Base-by-base conservation (phyloP, 495 filamentous ascomycete species). In the Glonium stellatum region DNA sequence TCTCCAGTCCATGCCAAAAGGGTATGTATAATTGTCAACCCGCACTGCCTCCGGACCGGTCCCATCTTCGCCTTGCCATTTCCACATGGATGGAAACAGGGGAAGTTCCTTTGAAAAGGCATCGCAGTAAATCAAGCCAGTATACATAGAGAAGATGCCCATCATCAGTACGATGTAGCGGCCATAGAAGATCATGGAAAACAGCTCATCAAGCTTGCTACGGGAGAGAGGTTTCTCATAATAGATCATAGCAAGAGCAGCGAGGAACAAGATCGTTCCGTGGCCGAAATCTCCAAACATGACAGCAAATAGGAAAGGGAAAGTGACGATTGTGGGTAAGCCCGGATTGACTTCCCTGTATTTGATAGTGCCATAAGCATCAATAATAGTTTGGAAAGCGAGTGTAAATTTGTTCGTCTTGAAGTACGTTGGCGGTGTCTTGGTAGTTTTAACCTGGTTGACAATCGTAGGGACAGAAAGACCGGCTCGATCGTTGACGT, bases 221-320 rank as follows among this genome's bases (percentile, higher is more conserved):
- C 89, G 89, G 15, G 65, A 69, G 46, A 98, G 78, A 59, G 84
- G 85, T 76, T 88, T 89, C 77, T 99, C 93, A 76, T 83, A 96
- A 77, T 92, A 90, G 63, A 97, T 96, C 91, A 99, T 95, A 37
- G 89, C 87, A 25, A 80, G 59, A 25, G 95, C 88, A 63, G 88
- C 84, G 54, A 83, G 66, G 13, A 88, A 79, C 87, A 97, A 91
- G 66, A 99, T 84, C 62, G 80, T 67, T 61, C 92, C 93, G 70
- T 99, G 93, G 25, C 93, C 93, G 61, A 95, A 82, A 73, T 97
- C 93, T 71, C 93, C 93, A 67, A 97, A 97, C 93, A 97, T 97
- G 79, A 97, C 92, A 27, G 95, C 95, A 71, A 99, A 99, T 44
- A 97, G 76, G 77, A 99, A 97, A 12, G 93, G 93, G 73, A 98